phyloP scores from a whole-genome alignment of 2,329 filamentous ascomycete genomes.

The Didymella keratinophila region DNA sequence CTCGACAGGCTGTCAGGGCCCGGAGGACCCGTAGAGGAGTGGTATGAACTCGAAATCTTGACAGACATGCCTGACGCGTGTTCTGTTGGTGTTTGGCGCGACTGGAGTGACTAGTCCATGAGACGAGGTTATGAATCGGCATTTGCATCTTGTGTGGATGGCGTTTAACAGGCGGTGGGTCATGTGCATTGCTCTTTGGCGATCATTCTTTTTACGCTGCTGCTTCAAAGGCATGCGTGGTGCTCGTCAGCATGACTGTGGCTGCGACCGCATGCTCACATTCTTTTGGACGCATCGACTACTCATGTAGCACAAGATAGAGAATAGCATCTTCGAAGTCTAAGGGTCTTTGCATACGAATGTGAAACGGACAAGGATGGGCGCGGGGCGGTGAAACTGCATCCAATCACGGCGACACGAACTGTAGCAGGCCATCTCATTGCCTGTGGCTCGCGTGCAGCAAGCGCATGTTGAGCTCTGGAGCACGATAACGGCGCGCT shows the following conservation, averaged over 20 bases:
- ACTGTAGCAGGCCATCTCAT: slow-evolving; percentile 33
- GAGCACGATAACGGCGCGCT: slow-evolving; percentile 33
- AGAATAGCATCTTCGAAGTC: slow-evolving; percentile 1
- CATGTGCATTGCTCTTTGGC: slow-evolving; percentile 11
- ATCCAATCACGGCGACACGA: slow-evolving; percentile 41
- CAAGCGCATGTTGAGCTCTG: slow-evolving; percentile 30
- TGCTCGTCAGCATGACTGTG: slow-evolving; percentile 10
- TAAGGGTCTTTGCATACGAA: slow-evolving; percentile 5
- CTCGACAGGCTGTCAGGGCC: slow-evolving; percentile 78
- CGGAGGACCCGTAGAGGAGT: slow-evolving; percentile 55
- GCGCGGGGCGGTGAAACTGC: slow-evolving; percentile 31
- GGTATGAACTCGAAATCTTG: slow-evolving; percentile 60
- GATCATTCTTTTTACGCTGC: not conserved
- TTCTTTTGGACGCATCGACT: not conserved
- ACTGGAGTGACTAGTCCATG: slow-evolving; percentile 49
- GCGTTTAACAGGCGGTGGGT: slow-evolving; percentile 17
- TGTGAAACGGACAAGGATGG: slow-evolving; percentile 26
- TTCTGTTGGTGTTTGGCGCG: slow-evolving; percentile 56
- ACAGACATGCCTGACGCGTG: slow-evolving; percentile 56
- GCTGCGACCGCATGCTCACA: slow-evolving; percentile 7
- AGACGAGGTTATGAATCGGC: slow-evolving; percentile 23
- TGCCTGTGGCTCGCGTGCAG: slow-evolving; percentile 32
- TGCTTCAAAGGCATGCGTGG: not conserved
- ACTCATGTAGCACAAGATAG: slow-evolving; percentile 16
- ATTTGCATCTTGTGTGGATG: slow-evolving; percentile 17